phyloP scores from a whole-genome alignment of 805 yeast genomes.

The Teunomyces pallodes region DNA sequence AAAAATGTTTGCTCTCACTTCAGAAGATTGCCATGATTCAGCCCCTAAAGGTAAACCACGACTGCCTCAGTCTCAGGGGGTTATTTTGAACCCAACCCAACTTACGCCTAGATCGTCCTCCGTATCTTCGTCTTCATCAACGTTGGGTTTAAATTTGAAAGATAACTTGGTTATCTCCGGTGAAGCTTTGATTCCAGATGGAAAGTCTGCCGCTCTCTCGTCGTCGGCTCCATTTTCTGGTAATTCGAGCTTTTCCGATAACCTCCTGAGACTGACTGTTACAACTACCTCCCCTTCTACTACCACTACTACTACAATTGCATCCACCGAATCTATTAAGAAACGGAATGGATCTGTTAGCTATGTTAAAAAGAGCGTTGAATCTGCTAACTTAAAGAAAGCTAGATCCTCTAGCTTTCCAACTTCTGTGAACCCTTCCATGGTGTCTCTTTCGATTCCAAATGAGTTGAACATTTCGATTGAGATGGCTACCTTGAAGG shows the following conservation, averaged over 20 bases:
- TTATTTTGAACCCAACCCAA: conserved; percentile 12
- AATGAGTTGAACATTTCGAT: conserved; percentile 12
- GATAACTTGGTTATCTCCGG: conserved; percentile 5
- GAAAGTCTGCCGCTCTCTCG: background rate
- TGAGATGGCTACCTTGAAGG: conserved; percentile 31
- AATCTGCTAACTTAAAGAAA: background rate
- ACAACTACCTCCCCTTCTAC: conserved; percentile 1
- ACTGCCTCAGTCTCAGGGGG: conserved; percentile 20
- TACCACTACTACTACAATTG: background rate
- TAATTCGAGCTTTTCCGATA: conserved; percentile 6
- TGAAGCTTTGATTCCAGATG: conserved; percentile 6
- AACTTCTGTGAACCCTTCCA: conserved; percentile 3
- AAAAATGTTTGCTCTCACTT: conserved; percentile 9
- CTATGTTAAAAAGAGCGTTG: background rate
- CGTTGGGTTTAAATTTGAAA: conserved; percentile 3
- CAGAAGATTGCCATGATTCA: conserved; percentile 17
- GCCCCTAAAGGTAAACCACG: conserved; percentile 15
- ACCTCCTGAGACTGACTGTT: conserved; percentile 23
- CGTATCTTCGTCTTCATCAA: conserved; percentile 5
- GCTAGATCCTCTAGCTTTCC: conserved; percentile 5
- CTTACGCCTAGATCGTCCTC: conserved; percentile 5
- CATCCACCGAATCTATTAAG: background rate
- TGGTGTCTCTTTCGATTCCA: conserved; percentile 11
- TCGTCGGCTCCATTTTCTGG: background rate
- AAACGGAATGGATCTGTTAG: conserved; percentile 1